Conservation (phyloP, 2,329 filamentous ascomycete genomes). For the Monosporascus sp. region DNA sequence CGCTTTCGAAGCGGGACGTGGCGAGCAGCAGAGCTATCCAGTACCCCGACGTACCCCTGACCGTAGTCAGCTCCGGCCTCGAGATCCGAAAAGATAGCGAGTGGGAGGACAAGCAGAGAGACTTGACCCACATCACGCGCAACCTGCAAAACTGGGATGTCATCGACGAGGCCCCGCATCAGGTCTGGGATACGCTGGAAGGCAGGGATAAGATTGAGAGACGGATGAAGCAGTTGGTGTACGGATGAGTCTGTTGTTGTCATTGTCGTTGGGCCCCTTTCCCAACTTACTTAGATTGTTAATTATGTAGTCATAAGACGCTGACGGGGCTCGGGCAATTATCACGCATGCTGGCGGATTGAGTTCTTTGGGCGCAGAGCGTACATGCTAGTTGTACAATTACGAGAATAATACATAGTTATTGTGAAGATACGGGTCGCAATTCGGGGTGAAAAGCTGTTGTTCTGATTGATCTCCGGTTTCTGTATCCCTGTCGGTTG, state of each 20-base stretch:
- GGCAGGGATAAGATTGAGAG: constrained; percentile 74
- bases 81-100: constrained; percentile 58
- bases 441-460: too few species aligned
- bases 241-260: constrained; percentile 7
- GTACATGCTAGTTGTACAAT: too few species aligned
- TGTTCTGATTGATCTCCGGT: too few species aligned
- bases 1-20: constrained; percentile 79
- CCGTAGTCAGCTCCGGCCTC: constrained; percentile 76
- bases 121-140: constrained; percentile 73
- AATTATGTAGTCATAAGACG: too few species aligned
- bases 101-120: constrained; percentile 83
- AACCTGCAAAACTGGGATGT: constrained; percentile 82
- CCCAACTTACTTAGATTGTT: too few species aligned
- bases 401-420: too few species aligned
- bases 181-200: constrained; percentile 74
- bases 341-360: too few species aligned
- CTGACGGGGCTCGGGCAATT: too few species aligned
- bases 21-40: constrained; percentile 75
- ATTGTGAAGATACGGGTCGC: too few species aligned
- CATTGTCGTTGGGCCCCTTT: too few species aligned
- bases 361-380: too few species aligned
- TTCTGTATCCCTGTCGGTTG: too few species aligned
- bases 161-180: constrained; percentile 75
- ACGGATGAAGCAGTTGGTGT: constrained; percentile 65
- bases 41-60: constrained; percentile 66